Conservation (phyloP, 306 rosid species). For the Malus asiatica region DNA sequence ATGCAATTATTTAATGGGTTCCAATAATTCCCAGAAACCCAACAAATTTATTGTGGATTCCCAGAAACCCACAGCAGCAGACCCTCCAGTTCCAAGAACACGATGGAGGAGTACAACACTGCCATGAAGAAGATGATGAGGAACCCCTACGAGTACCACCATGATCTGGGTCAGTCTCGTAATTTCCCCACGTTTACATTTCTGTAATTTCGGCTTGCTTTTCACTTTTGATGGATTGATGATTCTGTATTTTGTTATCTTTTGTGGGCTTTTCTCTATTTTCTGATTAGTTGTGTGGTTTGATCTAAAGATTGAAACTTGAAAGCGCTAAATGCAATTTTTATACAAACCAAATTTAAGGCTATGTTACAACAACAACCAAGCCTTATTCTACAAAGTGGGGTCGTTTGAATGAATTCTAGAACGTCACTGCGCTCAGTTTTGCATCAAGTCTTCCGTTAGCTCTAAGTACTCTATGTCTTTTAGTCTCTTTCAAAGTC, state of each 20-base stretch:
- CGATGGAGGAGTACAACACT: conserved; percentile 68
- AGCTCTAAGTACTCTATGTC: no score
- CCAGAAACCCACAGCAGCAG: conserved; percentile 39
- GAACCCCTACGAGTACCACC: conserved; percentile 91
- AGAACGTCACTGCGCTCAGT: no score
- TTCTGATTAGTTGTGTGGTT: neutral
- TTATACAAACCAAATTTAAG: neutral
- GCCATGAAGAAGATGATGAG: conserved; percentile 94
- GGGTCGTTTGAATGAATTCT: no score
- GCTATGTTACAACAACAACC: neutral
- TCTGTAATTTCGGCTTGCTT: neutral
- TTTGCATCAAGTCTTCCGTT: no score
- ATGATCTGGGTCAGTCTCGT: conserved; percentile 74
- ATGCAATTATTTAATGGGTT: conserved; percentile 15
- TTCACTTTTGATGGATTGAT: neutral
- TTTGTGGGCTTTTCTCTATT: neutral
- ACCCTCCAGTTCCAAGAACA: conserved; percentile 35
- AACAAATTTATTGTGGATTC: conserved; percentile 38
- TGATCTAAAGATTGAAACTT: neutral
- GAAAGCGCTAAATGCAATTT: neutral
- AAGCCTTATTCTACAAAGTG: no score
- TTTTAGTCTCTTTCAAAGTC: no score
- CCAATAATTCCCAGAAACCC: conserved; percentile 4
- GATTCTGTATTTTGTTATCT: neutral
- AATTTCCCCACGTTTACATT: neutral